Evolutionary conservation across 805 yeast genomes (phyloP), one percentile per base, ranked within the genome.

Genomic region (Cyberlindnera suaveolens): DNA sequence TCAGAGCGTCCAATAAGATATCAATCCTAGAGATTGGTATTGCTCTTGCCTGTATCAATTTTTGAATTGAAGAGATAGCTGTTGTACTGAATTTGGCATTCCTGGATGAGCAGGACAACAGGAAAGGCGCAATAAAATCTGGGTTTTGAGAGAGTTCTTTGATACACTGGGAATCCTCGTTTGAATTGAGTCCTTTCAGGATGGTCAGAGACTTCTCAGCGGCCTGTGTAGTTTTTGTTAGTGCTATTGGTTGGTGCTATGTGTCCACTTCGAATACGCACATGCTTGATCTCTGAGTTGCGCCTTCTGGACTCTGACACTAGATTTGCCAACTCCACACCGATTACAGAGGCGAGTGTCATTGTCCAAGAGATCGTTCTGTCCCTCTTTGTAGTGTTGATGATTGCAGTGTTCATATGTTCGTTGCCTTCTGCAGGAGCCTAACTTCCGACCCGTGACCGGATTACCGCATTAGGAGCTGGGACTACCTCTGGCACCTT

Each of bases 21-120:
- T 70, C 70, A 16, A 82, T 54, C 36, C 77, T 70, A 3, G 67
- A 64, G 1, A 68, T 64, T 0, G 90, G 80, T 10, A 91, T 64
- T 3, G 80, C 72, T 8, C 65, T 61, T n/a, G 68, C 54, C 16
- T 73, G 61, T 6, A 85, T 75, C 41, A 91, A 63, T 15, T 73
- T 72, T 45, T 83, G 83, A 15, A 90, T 63, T 38, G 85, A 74
- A 47, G 85, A 90, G 38, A 90, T 70, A 0, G 96, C 80, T 15
- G 82, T 70, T 2, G 85, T 71, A 19, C 83, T 77, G 49, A 85
- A 71, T 56, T 87, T 87, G 8, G 85, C 81, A 61, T 84, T 87
- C 39, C 85, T 75, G 0, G 91, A 74, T 10, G 80, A 74, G 52
- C 95, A 83, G 0, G 95, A 80, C 38, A 81, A 60, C 11, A 85